A percentile compares a stretch with the other conserved stretches of the same genome.
phyloP scores from a whole-genome alignment of 75 land plant species.

The Selaginella moellendorffii region DNA sequence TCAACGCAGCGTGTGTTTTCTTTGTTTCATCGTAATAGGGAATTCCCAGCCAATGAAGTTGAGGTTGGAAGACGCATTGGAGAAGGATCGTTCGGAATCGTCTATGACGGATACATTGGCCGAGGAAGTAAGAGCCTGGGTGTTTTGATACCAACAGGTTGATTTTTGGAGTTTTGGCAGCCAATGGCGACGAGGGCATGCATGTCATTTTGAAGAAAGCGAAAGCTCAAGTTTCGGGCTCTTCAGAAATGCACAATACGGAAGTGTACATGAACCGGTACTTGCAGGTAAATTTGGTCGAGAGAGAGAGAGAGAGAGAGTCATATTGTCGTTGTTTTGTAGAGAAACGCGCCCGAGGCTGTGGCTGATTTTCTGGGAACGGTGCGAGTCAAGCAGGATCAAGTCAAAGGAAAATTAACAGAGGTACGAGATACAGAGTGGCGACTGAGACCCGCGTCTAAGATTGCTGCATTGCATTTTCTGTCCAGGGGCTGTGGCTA shows the following conservation, averaged over 20 bases:
- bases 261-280: conserved; percentile 21
- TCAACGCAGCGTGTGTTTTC: too few species aligned
- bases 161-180: not conserved
- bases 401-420: conserved; percentile 15
- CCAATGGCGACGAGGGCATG: conserved; percentile 9
- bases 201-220: conserved; percentile 19
- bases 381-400: conserved; percentile 13
- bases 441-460: too few species aligned
- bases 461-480: too few species aligned
- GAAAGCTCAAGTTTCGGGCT: conserved; percentile 15
- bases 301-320: not conserved
- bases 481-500: conserved; percentile 17
- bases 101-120: conserved; percentile 17
- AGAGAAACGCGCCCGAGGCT: conserved; percentile 21
- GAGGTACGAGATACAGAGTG: too few species aligned
- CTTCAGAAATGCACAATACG: conserved; percentile 16
- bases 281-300: conserved; percentile 14
- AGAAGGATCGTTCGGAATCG: conserved; percentile 22
- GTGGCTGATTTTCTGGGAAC: conserved; percentile 26
- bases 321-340: not conserved
- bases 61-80: conserved; percentile 23
- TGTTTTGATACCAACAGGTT: too few species aligned
- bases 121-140: too few species aligned
- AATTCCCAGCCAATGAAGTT: conserved; percentile 19
- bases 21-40: too few species aligned